Base-by-base conservation (phyloP, 2,329 filamentous ascomycete species). In the Aplosporella prunicola region DNA sequence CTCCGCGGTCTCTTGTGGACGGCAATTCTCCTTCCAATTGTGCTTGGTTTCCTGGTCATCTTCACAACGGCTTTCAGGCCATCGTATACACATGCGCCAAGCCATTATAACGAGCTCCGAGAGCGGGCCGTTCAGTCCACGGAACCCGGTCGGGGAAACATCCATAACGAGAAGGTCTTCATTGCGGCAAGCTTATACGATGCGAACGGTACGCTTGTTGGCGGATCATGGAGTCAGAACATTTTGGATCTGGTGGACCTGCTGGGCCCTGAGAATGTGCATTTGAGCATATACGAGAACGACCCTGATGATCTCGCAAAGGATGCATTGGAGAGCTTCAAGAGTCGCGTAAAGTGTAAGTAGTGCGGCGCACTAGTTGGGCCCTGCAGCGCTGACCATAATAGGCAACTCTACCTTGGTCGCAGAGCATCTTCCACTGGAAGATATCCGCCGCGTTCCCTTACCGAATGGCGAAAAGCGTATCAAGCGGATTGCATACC, bases 111-210 rank as follows among this genome's bases (percentile, higher is more conserved):
- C 26, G 55, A 58, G 33, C 50, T 67, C 8, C 59, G 57, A n/a
- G 43, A 56, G 36, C 52, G 55, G 7, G 53, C 59, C 1, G 42
- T 51, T 7, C 43, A 43, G 3, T 46, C 45, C 14, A 40, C 42
- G 20, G 20, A 43, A 24, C 51, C 55, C 7, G 62, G 61, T 3
- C 52, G 69, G 31, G 72, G 64, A 6, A 78, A 78, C 44, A 50
- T 63, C 2, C 57, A 64, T 37, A 65, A 73, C 33, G 78, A 85
- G 53, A 80, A 76, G 49, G 64, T 86, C n/a, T 86, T 81, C 51
- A 81, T 87, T 35, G 78, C 78, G 2, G 74, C 80, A 11, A 82
- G 78, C 49, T 67, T 87, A 37, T 80, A 81, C 47, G 80, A 86
- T 49, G 63, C 66, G 14, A 63, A 65, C 5, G 79, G 78, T 2